Conservation (phyloP, 257 asterid genomes). For the Galeopsis tetrahit region DNA sequence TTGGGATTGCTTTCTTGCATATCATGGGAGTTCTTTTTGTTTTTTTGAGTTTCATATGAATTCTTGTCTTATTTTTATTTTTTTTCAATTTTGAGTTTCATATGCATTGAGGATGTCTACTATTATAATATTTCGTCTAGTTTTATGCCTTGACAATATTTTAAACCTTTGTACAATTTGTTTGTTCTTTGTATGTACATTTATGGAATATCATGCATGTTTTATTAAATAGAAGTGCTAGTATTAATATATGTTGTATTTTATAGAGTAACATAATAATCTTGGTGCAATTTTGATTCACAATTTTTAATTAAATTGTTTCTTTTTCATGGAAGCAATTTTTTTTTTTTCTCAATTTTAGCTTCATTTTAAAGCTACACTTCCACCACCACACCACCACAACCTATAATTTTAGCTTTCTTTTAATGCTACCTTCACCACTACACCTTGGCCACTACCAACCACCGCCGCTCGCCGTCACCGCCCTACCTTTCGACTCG, state of each 20-base stretch:
- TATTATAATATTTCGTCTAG: conserved; percentile 5
- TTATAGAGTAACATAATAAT: neutral
- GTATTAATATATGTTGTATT: neutral
- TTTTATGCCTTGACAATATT: conserved; percentile 24
- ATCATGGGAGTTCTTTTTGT: neutral
- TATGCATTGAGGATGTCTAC: conserved; percentile 19
- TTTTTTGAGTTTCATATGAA: neutral
- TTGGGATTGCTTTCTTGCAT: conserved; percentile 1
- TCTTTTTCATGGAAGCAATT: no score
- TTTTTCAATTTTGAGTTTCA: conserved; percentile 26
- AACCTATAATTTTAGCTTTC: no score
- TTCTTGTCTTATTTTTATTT: neutral
- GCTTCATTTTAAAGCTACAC: no score
- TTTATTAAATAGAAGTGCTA: neutral
- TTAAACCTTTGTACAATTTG: conserved; percentile 5
- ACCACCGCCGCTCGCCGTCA: no score
- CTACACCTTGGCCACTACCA: no score
- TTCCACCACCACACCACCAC: no score
- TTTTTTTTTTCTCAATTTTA: no score
- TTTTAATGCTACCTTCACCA: no score
- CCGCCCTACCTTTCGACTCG: no score
- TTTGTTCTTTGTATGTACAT: conserved; percentile 4
- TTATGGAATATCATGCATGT: conserved; percentile 2
- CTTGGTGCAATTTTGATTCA: no score
- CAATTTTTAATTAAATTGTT: no score